These are phyloP conservation scores for Pyrrhoderma lamaoense DNA, from an alignment of 1,284 basidiomycete species.

Conservation along the genomic window DNA sequence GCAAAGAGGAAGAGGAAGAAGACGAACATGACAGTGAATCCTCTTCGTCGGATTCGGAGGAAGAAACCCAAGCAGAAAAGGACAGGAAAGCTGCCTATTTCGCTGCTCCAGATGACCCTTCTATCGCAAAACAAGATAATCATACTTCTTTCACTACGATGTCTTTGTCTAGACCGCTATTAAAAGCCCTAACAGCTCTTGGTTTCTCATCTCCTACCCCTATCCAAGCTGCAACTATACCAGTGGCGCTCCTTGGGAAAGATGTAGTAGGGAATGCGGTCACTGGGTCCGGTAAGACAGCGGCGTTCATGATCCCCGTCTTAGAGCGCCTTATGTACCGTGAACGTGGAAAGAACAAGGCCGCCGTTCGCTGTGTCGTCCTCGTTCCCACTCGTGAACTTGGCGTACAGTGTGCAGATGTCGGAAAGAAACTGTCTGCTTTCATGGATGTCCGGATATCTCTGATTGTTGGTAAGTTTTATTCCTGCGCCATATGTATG, in stretches of 20 bases:
- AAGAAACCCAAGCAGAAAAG: constrained; percentile 65
- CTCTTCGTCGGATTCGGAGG: constrained; percentile 21
- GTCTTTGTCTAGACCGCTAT: constrained; percentile 84
- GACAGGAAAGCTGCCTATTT: constrained; percentile 85
- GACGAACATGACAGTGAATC: constrained; percentile 26
- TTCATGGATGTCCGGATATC: constrained; percentile 88
- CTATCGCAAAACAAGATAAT: constrained; percentile 30
- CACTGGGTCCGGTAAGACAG: constrained; percentile 95
- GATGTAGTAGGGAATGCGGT: constrained; percentile 94
- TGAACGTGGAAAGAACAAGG: constrained; percentile 76
- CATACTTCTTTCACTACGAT: constrained; percentile 75
- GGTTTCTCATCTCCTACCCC: constrained; percentile 87
- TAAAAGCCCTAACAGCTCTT: constrained; percentile 80
- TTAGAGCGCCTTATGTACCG: constrained; percentile 87
- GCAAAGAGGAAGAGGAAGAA: constrained; percentile 35
- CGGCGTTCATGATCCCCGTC: constrained; percentile 92
- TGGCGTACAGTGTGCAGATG: constrained; percentile 91
- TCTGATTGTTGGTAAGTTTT: constrained; percentile 72
- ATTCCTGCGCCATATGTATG: constrained; percentile 6
- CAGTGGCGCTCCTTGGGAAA: constrained; percentile 87
- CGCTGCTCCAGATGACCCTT: constrained; percentile 45
- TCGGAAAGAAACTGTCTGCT: constrained; percentile 76
- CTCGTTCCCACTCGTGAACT: constrained; percentile 92
- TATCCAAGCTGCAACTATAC: constrained; percentile 90
- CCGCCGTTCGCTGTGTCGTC: constrained; percentile 90